Base-by-base conservation (phyloP, 805 yeast species). In the Yamadazyma phyllophila region DNA sequence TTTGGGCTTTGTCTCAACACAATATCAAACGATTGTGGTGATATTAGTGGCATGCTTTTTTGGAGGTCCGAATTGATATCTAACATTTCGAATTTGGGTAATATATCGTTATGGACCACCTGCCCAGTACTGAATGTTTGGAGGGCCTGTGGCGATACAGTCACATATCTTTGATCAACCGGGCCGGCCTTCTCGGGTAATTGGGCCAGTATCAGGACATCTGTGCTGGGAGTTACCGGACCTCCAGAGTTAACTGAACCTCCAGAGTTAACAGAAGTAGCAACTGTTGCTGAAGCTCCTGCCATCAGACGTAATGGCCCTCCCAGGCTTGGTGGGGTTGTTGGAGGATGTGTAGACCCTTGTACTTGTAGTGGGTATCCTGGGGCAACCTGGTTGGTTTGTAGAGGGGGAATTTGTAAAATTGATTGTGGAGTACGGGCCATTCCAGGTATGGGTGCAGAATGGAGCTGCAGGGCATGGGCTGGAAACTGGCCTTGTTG, bases 1-100 rank as follows among this genome's bases (percentile, higher is more conserved):
- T 78, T 74, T 36, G 96, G 95, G 6, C 94, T 74, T 64, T 86
- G 91, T 66, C 88, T 76, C 48, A 86, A 69, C 40, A 88, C 85
- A 41, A 79, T 69, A 43, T 87, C 94, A 60, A 80, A 86, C 39
- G 81, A 73, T 55, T 77, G 85, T 36, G 47, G 32, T 17, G 32
- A 35, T 13, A 36, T 16, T 24, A 42, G 2, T 16, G 45, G 40
- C n/a, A 42, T 35, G 16, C 36, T 37, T 13, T 26, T 15, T 20
- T 20, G 8, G 31, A 29, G 31, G 7, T 20, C 20, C 2, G 31
- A 29, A 26, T 27, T 38, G 14, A 43, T 32, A 34, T 34, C 39
- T 14, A 39, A 39, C 37, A 32, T 32, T 13, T 36, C 47, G 36
- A 39, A 35, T 26, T 33, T 12, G n/a, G 35, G 36, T 11, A 36